These are phyloP conservation scores for Anacardium occidentale DNA, from an alignment of 345 rosid species.

Conservation along the genomic window DNA sequence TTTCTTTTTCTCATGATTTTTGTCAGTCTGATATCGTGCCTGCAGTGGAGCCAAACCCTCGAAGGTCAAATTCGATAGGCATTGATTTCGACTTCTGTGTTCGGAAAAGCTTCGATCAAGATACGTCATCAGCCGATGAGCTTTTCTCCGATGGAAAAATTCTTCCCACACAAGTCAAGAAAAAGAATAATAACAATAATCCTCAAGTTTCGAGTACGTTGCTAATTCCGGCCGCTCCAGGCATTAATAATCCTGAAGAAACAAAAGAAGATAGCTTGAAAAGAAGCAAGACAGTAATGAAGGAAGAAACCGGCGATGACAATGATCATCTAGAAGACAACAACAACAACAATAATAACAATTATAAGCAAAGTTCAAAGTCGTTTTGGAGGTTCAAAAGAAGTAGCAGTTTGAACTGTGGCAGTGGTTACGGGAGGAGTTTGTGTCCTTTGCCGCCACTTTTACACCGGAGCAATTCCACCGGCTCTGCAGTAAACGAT, in stretches of 20 bases:
- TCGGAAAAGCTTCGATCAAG: slow-evolving; percentile 43
- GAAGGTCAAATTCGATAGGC: slow-evolving; percentile 44
- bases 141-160: slow-evolving; percentile 53
- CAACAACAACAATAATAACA: background rate
- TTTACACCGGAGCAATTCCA: slow-evolving; percentile 70
- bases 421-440: slow-evolving; percentile 63
- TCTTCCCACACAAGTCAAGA: slow-evolving; percentile 52
- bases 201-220: no score
- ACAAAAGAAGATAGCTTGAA: slow-evolving; percentile 16
- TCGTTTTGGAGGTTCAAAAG: slow-evolving; percentile 82
- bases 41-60: slow-evolving; percentile 53
- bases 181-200: slow-evolving; percentile 14
- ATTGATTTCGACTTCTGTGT: slow-evolving; percentile 54
- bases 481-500: slow-evolving; percentile 49
- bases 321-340: slow-evolving; percentile 28
- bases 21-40: slow-evolving; percentile 51
- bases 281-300: slow-evolving; percentile 26
- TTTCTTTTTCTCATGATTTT: slow-evolving; percentile 76
- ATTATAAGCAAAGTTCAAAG: slow-evolving; percentile 42
- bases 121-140: slow-evolving; percentile 56
- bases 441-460: slow-evolving; percentile 70
- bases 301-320: slow-evolving; percentile 31
- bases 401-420: slow-evolving; percentile 74
- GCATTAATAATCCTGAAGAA: background rate
- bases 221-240: background rate